Percentiles rank a stretch among this genome's conserved stretches.
Evolutionary conservation across 2,329 filamentous ascomycete genomes (phyloP).

Genomic region (Claviceps quebecensis): DNA sequence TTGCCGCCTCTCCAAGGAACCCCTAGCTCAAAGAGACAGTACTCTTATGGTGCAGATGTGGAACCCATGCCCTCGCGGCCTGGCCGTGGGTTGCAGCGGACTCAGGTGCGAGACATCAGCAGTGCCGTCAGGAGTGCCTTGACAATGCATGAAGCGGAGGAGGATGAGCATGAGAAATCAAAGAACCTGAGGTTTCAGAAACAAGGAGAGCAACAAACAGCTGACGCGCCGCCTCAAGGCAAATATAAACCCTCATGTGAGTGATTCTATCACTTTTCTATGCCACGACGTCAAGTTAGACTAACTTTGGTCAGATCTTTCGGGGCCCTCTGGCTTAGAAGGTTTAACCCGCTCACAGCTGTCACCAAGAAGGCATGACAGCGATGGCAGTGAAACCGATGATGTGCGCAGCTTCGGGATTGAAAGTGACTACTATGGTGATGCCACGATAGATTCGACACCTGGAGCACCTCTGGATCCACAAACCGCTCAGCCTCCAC

Average conservation of each 20-base stretch:
- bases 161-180: constrained; percentile 6
- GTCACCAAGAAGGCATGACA: neutral
- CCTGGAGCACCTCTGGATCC: constrained; percentile 6
- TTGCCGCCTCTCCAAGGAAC: constrained; percentile 17
- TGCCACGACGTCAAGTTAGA: neutral
- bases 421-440: constrained; percentile 22
- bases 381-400: constrained; percentile 15
- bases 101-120: constrained; percentile 13
- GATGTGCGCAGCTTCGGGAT: constrained; percentile 22
- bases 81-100: constrained; percentile 5
- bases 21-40: constrained; percentile 22
- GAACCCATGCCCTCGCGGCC: constrained; percentile 17
- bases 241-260: constrained; percentile 3
- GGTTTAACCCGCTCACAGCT: neutral
- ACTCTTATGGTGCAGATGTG: constrained; percentile 23
- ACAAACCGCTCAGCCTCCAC: neutral
- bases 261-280: neutral
- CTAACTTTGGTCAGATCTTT: constrained; percentile 4
- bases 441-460: constrained; percentile 23
- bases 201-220: constrained; percentile 3
- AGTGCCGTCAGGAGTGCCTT: constrained; percentile 18
- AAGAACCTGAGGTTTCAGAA: neutral
- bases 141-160: constrained; percentile 5
- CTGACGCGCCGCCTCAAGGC: constrained; percentile 2
- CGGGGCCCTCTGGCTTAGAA: neutral